Evolutionary conservation across 306 rosid species (phyloP).

Genomic region (Cucumis sativus): Cucumber_9930_V3 NC_026660.2:19721501-19722000

Average conservation of each 20-base stretch:
- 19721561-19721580: slow-evolving; percentile 75
- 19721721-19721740: slow-evolving; percentile 81
- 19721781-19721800: slow-evolving; percentile 57
- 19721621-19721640: slow-evolving; percentile 96
- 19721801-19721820: slow-evolving; percentile 45
- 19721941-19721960: slow-evolving; percentile 11
- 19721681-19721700: slow-evolving; percentile 83
- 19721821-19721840: slow-evolving; percentile 63
- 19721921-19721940: slow-evolving; percentile 38
- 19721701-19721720: slow-evolving; percentile 77
- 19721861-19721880: slow-evolving; percentile 85
- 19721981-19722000: neutral
- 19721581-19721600: slow-evolving; percentile 80
- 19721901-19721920: slow-evolving; percentile 89
- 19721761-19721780: slow-evolving; percentile 26
- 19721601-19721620: slow-evolving; percentile 98
- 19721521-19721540: slow-evolving; percentile 33
- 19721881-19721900: slow-evolving; percentile 86
- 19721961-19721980: neutral
- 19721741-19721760: slow-evolving; percentile 36
- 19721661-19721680: slow-evolving; percentile 84
- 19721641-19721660: slow-evolving; percentile 96
- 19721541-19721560: slow-evolving; percentile 82
- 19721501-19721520: neutral
- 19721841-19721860: slow-evolving; percentile 93